Evolutionary conservation across 768 basidiomycete species (phyloP).

Genomic region (Xerocomellus intermedius): DNA sequence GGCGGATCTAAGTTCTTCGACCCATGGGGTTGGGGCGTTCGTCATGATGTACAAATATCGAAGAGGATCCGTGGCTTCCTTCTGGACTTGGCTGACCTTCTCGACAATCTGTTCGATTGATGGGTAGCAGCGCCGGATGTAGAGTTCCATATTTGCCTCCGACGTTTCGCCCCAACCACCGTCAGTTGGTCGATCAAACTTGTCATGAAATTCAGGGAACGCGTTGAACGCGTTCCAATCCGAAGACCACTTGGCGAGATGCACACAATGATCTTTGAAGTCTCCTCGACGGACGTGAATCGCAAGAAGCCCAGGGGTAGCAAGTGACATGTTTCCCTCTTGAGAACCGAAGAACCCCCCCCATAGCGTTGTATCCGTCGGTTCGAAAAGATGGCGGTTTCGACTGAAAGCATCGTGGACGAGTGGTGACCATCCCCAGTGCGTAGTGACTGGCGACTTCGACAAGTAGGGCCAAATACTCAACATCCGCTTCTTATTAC

Average conservation of each 20-base stretch:
- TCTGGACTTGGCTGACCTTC: slow-evolving; percentile 36
- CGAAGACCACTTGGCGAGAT: slow-evolving; percentile 35
- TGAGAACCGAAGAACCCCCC: background rate
- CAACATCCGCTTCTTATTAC: slow-evolving; percentile 31
- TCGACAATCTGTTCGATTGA: slow-evolving; percentile 41
- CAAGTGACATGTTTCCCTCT: slow-evolving; percentile 6
- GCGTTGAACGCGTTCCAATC: slow-evolving; percentile 46
- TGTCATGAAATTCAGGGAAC: slow-evolving; percentile 42
- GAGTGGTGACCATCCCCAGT: slow-evolving; percentile 40
- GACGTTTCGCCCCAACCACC: slow-evolving; percentile 16
- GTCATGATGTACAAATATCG: slow-evolving; percentile 47
- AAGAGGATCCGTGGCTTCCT: slow-evolving; percentile 26
- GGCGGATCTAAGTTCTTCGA: slow-evolving; percentile 38
- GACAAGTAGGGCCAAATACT: slow-evolving; percentile 35
- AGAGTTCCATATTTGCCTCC: slow-evolving; percentile 23
- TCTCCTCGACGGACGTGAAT: slow-evolving; percentile 54
- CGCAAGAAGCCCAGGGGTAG: slow-evolving; percentile 44
- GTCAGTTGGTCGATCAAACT: slow-evolving; percentile 31
- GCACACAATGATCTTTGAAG: slow-evolving; percentile 43
- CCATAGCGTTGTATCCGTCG: background rate
- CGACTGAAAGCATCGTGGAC: slow-evolving; percentile 31
- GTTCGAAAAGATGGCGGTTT: slow-evolving; percentile 31
- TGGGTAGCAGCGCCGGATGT: slow-evolving; percentile 43
- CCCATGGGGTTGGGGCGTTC: slow-evolving; percentile 44
- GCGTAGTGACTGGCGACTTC: slow-evolving; percentile 34